phyloP scores from a whole-genome alignment of 176 grass and related monocot species.

The Musa itinerans region DNA sequence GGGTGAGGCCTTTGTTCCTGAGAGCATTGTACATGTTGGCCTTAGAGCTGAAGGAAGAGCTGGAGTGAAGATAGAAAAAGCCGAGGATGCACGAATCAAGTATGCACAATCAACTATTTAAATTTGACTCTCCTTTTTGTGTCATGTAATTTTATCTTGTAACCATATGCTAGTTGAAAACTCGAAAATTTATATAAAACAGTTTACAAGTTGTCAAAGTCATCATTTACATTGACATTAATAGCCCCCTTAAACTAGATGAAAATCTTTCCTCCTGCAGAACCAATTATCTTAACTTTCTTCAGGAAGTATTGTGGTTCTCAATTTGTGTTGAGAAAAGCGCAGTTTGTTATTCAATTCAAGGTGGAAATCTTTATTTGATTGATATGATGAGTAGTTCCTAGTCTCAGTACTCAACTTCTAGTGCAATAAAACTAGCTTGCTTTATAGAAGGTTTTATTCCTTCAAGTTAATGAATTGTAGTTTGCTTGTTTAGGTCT shows the following conservation, averaged over 20 bases:
- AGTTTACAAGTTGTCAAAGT: background rate
- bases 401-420: background rate
- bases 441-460: background rate
- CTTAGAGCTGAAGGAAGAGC: slow-evolving; percentile 52
- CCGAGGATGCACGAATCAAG: slow-evolving; percentile 70
- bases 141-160: background rate
- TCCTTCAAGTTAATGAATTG: background rate
- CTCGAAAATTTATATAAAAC: background rate
- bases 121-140: background rate
- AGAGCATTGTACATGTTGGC: slow-evolving; percentile 67
- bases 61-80: slow-evolving; percentile 45
- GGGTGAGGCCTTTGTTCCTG: slow-evolving; percentile 92
- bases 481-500: background rate
- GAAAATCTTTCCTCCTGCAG: background rate
- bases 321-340: background rate
- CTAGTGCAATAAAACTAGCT: background rate
- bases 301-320: background rate
- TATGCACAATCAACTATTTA: slow-evolving; percentile 25
- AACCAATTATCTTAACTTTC: background rate
- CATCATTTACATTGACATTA: background rate
- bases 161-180: background rate
- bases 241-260: background rate
- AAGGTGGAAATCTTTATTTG: background rate
- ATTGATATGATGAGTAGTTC: background rate
- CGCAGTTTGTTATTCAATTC: background rate